Conservation (phyloP, 2,329 filamentous ascomycete genomes). For the Aspergillus viridinutans region DNA sequence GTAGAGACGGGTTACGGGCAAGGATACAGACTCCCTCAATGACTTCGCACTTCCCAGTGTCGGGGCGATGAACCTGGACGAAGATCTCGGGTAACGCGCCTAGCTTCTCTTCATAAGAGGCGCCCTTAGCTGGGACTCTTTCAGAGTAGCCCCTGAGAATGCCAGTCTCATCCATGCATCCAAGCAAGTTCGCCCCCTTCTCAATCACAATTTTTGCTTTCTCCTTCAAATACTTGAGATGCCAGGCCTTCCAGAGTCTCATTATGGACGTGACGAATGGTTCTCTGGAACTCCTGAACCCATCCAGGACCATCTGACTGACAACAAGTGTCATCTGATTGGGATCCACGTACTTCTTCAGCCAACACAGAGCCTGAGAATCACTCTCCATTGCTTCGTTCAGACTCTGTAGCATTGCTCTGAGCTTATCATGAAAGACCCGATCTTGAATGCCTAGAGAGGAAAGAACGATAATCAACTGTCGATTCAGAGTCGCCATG, state of each 20-base stretch:
- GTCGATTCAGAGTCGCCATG: constrained; percentile 77
- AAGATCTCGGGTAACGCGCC: constrained; percentile 77
- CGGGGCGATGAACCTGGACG: constrained; percentile 66
- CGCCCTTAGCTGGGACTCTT: constrained; percentile 34
- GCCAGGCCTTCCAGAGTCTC: constrained; percentile 82
- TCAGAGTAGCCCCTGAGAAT: constrained; percentile 68
- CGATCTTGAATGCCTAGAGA: constrained; percentile 65
- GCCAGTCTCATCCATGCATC: constrained; percentile 80
- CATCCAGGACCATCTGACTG: constrained; percentile 70
- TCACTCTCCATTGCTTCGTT: constrained; percentile 66
- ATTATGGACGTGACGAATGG: constrained; percentile 79
- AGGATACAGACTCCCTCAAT: constrained; percentile 76
- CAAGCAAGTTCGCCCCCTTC: constrained; percentile 80
- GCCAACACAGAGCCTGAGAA: constrained; percentile 59
- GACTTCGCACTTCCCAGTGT: constrained; percentile 55
- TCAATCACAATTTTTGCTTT: constrained; percentile 82
- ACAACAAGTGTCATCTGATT: constrained; percentile 74
- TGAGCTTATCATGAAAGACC: constrained; percentile 65
- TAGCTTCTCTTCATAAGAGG: constrained; percentile 40
- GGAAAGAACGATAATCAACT: constrained; percentile 82
- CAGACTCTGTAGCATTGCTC: constrained; percentile 63
- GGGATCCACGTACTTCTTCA: constrained; percentile 75
- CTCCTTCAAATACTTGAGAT: constrained; percentile 83
- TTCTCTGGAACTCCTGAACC: constrained; percentile 70
- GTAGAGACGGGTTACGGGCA: constrained; percentile 87